Base-by-base conservation (phyloP, 176 grass and related monocot genomes). In the Hordeum marinum region DNA sequence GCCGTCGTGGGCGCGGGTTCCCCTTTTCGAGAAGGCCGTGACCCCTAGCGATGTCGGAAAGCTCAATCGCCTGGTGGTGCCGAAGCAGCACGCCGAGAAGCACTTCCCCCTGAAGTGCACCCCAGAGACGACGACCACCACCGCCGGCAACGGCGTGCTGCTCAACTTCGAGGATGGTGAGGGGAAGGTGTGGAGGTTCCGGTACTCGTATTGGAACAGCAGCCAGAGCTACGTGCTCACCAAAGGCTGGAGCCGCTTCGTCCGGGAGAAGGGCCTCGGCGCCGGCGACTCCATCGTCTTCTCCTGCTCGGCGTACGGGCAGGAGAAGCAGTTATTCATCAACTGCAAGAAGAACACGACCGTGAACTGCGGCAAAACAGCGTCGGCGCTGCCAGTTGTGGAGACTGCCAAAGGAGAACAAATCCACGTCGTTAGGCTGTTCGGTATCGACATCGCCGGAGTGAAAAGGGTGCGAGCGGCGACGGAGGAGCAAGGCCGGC, bases 141-240 rank as follows among this genome's bases (percentile, higher is more conserved):
- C 36, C 3, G 83, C 36, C 3, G 83, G 89, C 35, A 91, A 90
- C 27, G 95, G 92, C 11, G 78, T 97, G 85, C 87, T 97, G 31
- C 84, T 97, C 64, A 94, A 94, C 78, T 97, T 97, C 66, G 95
- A 97, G 82, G 95, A 97, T 81, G 89, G 86, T 17, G 75, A 78
- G 14, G 95, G 92, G 0, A 97, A 94, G 70, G 90, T 97, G 57
- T 95, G 93, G 93, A 62, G 85, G 9, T 95, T 95, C 86, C 31
- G 93, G 23, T 96, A 96, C 87, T 96, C 91, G 5, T 98, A 95
- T 82, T 98, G 95, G 95, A 93, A 89, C 76, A 98, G 95, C 70
- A 98, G 95, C 85, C 95, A 98, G 89, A 98, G 95, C 89, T 98
- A 98, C 78, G 95, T 98, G 65, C 88, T 98, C 54, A 98, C 95